Percentiles rank a stretch among this genome's conserved stretches.
Evolutionary conservation across 805 yeast genomes (phyloP).

Genomic region (Dipodascopsis tothii): DNA sequence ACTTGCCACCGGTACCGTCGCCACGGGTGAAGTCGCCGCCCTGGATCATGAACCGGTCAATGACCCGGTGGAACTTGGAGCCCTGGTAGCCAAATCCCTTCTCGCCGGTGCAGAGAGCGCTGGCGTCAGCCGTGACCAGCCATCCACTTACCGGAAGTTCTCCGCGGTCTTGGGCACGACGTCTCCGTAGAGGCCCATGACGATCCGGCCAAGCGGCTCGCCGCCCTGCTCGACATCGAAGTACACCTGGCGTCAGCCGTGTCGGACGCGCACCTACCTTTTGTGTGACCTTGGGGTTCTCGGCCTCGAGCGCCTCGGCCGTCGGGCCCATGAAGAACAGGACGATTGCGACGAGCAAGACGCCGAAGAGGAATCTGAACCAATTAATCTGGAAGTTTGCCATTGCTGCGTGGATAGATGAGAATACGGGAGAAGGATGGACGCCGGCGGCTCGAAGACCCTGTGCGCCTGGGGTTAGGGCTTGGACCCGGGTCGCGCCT

Average conservation of each 20-base stretch:
- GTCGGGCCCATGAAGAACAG: neutral
- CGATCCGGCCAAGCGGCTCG: conserved; percentile 67
- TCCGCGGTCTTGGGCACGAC: conserved; percentile 83
- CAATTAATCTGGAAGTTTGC: too few species aligned
- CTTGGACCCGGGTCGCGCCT: too few species aligned
- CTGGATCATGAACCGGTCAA: conserved; percentile 65
- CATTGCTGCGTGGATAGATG: too few species aligned
- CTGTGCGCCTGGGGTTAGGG: too few species aligned
- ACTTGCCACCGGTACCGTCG: conserved; percentile 52
- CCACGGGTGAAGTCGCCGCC: conserved; percentile 73
- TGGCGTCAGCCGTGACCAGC: conserved; percentile 31
- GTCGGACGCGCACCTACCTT: conserved; percentile 29
- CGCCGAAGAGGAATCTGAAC: too few species aligned
- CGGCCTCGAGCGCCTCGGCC: neutral
- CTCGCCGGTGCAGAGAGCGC: conserved; percentile 69
- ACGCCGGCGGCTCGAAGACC: too few species aligned
- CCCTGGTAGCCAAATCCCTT: conserved; percentile 62
- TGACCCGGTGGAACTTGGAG: conserved; percentile 67
- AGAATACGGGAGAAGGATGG: too few species aligned
- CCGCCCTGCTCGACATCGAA: conserved; percentile 82
- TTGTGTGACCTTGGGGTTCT: neutral
- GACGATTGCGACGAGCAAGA: too few species aligned
- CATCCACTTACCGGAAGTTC: conserved; percentile 51
- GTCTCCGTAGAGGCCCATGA: conserved; percentile 79
- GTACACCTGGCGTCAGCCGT: conserved; percentile 68